A percentile compares a stretch with the other conserved stretches of the same genome.
phyloP scores from a whole-genome alignment of 2,329 filamentous ascomycete species.

The Fusarium phyllophilum region DNA sequence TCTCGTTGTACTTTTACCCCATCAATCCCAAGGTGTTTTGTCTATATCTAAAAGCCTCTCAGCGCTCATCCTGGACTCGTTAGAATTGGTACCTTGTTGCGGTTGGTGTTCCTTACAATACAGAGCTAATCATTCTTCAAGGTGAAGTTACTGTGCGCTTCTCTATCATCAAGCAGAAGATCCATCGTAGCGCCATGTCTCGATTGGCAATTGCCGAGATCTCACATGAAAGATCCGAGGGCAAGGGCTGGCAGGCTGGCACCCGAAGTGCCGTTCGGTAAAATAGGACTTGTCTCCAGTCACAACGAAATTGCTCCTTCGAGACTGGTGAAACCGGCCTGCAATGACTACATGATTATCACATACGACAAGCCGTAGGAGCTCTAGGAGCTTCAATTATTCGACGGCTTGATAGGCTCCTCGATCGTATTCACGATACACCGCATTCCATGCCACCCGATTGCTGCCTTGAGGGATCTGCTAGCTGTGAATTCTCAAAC shows the following conservation, averaged over 20 bases:
- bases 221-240: not conserved
- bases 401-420: not conserved
- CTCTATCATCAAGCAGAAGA: no score
- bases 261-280: not conserved
- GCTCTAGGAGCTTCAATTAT: not conserved
- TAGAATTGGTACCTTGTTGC: no score
- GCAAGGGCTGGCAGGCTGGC: not conserved
- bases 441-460: not conserved
- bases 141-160: no score
- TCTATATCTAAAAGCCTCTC: no score
- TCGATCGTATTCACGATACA: not conserved
- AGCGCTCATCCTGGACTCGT: no score
- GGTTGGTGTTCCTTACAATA: no score
- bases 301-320: not conserved
- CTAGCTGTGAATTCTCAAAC: not conserved
- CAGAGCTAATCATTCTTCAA: not conserved
- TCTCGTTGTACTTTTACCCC: rapidly evolving
- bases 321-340: not conserved
- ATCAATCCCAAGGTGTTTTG: rapidly evolving
- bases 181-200: not conserved
- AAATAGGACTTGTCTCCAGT: not conserved
- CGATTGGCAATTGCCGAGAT: not conserved
- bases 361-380: not conserved
- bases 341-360: not conserved
- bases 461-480: constrained; percentile 11